Percentiles rank a stretch among this genome's conserved stretches.
phyloP scores from a whole-genome alignment of 73 alveolate genomes.

The Paramecium octaurelia region DNA sequence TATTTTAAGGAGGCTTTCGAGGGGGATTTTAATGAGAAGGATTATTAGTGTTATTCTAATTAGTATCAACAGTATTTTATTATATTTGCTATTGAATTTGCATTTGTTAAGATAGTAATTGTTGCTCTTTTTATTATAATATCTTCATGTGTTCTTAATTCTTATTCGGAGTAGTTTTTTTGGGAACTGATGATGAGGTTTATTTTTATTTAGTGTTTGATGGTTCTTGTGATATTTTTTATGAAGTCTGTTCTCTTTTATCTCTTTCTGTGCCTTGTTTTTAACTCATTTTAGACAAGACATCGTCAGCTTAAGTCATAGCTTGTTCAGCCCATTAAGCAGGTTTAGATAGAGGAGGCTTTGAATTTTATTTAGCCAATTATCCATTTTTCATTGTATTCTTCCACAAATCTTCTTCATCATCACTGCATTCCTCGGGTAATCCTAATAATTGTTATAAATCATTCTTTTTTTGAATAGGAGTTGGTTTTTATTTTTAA shows the following conservation, averaged over 20 bases:
- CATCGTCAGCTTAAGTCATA: neutral
- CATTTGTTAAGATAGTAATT: neutral
- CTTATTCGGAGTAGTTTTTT: neutral
- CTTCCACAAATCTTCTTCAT: slow-evolving; percentile 42
- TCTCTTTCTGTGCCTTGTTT: neutral
- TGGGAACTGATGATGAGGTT: neutral
- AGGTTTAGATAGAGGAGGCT: neutral
- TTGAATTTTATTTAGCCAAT: neutral
- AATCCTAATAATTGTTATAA: neutral
- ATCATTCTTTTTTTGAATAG: neutral
- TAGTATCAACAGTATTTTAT: neutral
- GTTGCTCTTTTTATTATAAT: neutral
- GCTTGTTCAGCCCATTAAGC: slow-evolving; percentile 34
- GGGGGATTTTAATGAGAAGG: neutral
- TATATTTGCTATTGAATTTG: neutral
- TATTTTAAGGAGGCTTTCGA: slow-evolving; percentile 16
- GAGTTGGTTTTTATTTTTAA: slow-evolving; percentile 18
- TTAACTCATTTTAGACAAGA: slow-evolving; percentile 18
- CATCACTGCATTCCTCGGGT: slow-evolving; percentile 25
- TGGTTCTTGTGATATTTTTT: neutral
- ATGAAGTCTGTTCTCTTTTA: neutral
- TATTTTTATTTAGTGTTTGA: neutral
- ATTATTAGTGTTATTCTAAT: neutral
- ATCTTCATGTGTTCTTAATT: neutral
- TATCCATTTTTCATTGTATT: slow-evolving; percentile 28